Evolutionary conservation across 2,329 filamentous ascomycete species (phyloP), one percentile per base, ranked within the genome.

Genomic region (Corinectria fuckeliana): DNA sequence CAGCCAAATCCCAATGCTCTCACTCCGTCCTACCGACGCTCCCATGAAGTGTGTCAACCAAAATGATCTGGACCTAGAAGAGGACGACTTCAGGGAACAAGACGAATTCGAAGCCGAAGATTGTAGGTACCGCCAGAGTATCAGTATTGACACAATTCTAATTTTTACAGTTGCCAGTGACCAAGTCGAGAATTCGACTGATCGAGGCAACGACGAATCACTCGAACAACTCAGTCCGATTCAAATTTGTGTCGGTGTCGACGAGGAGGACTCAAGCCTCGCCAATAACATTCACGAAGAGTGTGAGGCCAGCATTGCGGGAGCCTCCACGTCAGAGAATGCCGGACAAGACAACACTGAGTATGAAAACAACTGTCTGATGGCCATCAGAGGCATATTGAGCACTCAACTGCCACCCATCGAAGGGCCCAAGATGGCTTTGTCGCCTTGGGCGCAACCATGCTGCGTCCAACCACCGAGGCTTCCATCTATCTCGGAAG

Each of bases 41-140:
- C 36, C 28, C 18, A 44, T 32, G 36, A 49, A 55, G 13, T 54
- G 55, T 25, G 50, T 23, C 9, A 20, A 41, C 26, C 54, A 51
- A 13, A 48, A 56, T 23, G 38, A 41, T 34, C 21, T 48, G 28
- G 47, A 52, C 4, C 41, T 56, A 23, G 61, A 54, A 9, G 60
- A 63, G 25, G 45, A 61, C 5, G 49, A 36, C 8, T 66, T 70
- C 49, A 61, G 55, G n/a, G 68, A 68, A 36, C 68, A 56, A n/a
- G 68, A 68, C 50, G 66, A 65, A 39, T 67, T 65, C 21, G 61
- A 69, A 21, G 49, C 59, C 9, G 47, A 53, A 23, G 56, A 67
- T n/a, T 54, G 66, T 68, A 58, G 38, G 51, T 41, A 34, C 39
- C 5, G 21, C 8, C 18, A 5, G 28, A 41, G 4, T 6, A 49